Evolutionary conservation across 768 basidiomycete genomes (phyloP).

Genomic region (Suillus tomentosus): DNA sequence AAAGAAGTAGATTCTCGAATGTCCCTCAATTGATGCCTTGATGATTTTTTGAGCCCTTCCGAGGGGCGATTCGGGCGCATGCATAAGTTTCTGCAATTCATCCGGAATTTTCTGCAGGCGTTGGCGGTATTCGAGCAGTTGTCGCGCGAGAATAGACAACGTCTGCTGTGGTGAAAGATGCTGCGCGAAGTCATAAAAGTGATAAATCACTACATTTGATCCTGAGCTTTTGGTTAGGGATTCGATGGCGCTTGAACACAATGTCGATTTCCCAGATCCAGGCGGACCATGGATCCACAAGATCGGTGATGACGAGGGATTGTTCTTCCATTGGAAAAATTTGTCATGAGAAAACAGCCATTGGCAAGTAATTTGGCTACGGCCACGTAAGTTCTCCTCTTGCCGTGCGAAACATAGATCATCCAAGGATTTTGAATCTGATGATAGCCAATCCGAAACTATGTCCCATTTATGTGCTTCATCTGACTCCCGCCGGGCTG

Average conservation of each 20-base stretch:
- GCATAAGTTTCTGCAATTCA: not conserved
- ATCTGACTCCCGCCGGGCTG: too few relatives aligned
- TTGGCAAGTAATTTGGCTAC: not conserved
- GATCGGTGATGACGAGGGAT: not conserved
- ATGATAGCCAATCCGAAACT: too few relatives aligned
- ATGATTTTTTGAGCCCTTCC: slow-evolving; percentile 22
- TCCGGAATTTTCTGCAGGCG: not conserved
- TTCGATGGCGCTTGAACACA: not conserved
- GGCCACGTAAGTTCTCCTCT: not conserved
- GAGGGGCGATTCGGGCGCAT: not conserved
- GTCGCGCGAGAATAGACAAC: not conserved
- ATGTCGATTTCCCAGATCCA: slow-evolving; percentile 3
- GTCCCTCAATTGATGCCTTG: slow-evolving; percentile 14
- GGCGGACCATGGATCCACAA: slow-evolving; percentile 1
- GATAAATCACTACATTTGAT: not conserved
- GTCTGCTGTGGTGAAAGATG: not conserved
- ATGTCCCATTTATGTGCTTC: too few relatives aligned
- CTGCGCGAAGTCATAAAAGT: slow-evolving; percentile 4
- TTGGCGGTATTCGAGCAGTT: not conserved
- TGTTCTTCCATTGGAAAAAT: not conserved
- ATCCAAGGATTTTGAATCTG: too few relatives aligned
- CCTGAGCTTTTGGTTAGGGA: not conserved
- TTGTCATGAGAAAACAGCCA: not conserved
- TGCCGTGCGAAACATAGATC: too few relatives aligned
- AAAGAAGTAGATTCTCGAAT: slow-evolving; percentile 22